Evolutionary conservation across 257 asterid genomes (phyloP).

Genomic region (Rauvolfia tetraphylla): DNA sequence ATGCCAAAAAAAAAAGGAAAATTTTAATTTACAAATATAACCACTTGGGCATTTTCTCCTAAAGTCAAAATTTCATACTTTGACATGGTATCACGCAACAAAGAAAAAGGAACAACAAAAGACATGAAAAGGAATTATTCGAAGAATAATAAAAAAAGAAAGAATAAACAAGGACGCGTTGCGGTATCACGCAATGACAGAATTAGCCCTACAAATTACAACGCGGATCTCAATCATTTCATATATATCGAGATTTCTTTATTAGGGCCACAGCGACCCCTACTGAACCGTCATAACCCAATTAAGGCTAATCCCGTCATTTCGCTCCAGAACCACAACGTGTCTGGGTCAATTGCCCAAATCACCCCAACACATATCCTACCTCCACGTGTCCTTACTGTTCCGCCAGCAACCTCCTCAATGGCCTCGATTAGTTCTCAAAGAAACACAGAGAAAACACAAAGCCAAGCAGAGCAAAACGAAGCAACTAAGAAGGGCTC

Average conservation of each 20-base stretch:
- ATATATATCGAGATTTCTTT: slow-evolving; percentile 29
- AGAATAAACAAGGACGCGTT: neutral
- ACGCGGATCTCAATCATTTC: slow-evolving; percentile 34
- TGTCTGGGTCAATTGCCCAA: slow-evolving; percentile 18
- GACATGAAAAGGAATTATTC: neutral
- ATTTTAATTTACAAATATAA: too few relatives aligned
- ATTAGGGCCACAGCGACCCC: slow-evolving; percentile 45
- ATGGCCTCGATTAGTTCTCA: slow-evolving; percentile 31
- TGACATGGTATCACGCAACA: too few relatives aligned
- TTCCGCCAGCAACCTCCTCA: slow-evolving; percentile 18
- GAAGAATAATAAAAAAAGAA: neutral
- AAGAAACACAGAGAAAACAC: slow-evolving; percentile 83
- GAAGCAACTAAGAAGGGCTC: slow-evolving; percentile 3
- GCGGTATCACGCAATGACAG: slow-evolving; percentile 17
- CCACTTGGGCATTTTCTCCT: too few relatives aligned
- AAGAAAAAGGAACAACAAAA: neutral
- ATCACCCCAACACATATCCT: slow-evolving; percentile 17
- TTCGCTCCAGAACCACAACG: slow-evolving; percentile 18
- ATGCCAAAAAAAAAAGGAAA: too few relatives aligned
- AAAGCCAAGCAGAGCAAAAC: slow-evolving; percentile 31
- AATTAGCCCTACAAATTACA: slow-evolving; percentile 24
- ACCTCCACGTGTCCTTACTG: slow-evolving; percentile 32
- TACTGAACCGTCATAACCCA: slow-evolving; percentile 41
- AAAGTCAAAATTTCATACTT: too few relatives aligned
- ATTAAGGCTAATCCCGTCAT: slow-evolving; percentile 53